These are phyloP conservation scores for Byssothecium circinans DNA, from an alignment of 2,329 filamentous ascomycete species.

Conservation along the genomic window DNA sequence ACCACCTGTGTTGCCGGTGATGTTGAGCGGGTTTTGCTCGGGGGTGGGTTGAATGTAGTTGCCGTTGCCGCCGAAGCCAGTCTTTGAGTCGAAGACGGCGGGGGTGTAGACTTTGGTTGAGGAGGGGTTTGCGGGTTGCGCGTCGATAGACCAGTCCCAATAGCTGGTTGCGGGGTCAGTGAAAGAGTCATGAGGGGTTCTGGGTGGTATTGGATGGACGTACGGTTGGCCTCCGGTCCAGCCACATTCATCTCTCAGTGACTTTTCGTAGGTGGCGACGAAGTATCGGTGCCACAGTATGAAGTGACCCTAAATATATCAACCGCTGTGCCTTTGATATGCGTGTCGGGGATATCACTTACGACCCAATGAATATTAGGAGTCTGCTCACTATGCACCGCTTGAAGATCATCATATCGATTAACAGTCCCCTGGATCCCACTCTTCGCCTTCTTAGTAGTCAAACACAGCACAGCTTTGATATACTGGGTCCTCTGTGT, in stretches of 20 bases:
- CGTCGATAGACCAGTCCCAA: constrained; percentile 32
- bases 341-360: no score
- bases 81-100: constrained; percentile 20
- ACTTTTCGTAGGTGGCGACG: constrained; percentile 23
- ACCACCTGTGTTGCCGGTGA: constrained; percentile 33
- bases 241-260: constrained; percentile 25
- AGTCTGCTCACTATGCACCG: constrained; percentile 24
- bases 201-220: no score
- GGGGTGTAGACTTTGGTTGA: constrained; percentile 19
- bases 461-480: constrained; percentile 28
- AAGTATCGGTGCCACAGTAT: constrained; percentile 29
- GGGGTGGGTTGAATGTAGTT: constrained; percentile 26
- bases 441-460: constrained; percentile 17
- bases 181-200: no score
- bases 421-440: constrained; percentile 18
- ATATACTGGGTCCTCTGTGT: constrained; percentile 23
- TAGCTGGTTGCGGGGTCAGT: constrained; percentile 5
- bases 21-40: constrained; percentile 25
- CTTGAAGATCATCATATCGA: constrained; percentile 28
- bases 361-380: constrained; percentile 27
- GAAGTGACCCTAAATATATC: constrained; percentile 16
- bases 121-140: constrained; percentile 14
- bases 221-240: constrained; percentile 24
- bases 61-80: constrained; percentile 43
- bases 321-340: no score